Evolutionary conservation across 768 basidiomycete genomes (phyloP), one percentile per base, ranked within the genome.

Genomic region (Clitopilus passeckerianus): DNA sequence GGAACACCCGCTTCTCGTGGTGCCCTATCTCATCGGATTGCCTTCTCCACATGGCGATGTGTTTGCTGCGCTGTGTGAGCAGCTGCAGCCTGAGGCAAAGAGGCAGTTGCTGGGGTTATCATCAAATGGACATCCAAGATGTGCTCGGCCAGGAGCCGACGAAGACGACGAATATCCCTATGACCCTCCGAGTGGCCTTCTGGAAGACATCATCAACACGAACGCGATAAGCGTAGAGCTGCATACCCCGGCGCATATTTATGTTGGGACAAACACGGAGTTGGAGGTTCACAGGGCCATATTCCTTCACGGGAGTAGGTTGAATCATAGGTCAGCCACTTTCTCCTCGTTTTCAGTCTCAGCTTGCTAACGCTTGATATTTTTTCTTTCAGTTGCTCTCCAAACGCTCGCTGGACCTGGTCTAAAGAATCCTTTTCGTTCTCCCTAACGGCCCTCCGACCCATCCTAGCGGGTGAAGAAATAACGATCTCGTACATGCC

Each of bases 391-490:
- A 73, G 71, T 57, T 70, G 68, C 53, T 57, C 33, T 24, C 70
- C 67, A 6, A 74, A 70, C 53, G 61, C 63, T 0, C 12, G n/a
- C 3, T 16, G 14, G 2, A 20, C 55, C 15, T 23, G 55, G 24
- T 75, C 70, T 59, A 61, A 69, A 12, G 44, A 64, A 1, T 62
- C 71, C 10, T 70, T 77, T 61, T 72, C 72, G 1, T 61, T 63
- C 22, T 60, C 68, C 33, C 60, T 75, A 1, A 64, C 59, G 24
- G 72, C 74, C 0, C 59, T 63, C 24, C 67, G 71, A 9, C 60
- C 67, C 33, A 75, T 76, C 43, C 61, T 61, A 20, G 59, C 62
- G n/a, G 71, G 69, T 16, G 75, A 77, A 61, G 70, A 76, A 58
- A 65, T 77, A 16, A 70, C 72, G 23, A 59, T 65, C 56, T 56